Evolutionary conservation across 129 eudicot genomes (phyloP), one percentile per base, ranked within the genome.

Genomic region (Heracleum sosnowskyi): DNA sequence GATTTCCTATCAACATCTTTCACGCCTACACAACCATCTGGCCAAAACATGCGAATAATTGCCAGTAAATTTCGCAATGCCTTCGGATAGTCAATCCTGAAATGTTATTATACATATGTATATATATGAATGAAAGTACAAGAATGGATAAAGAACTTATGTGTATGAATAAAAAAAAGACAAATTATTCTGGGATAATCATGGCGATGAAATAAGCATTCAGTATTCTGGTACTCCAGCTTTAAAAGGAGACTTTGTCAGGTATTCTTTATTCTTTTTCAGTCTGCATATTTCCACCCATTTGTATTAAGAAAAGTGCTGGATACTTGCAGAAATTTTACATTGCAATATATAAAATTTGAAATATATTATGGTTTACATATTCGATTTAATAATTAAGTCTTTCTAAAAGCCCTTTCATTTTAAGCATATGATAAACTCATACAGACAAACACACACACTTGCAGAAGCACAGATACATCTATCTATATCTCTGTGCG

Each of bases 151-250:
- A n/a, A n/a, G n/a, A n/a, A n/a, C n/a, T n/a, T n/a, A n/a, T n/a
- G n/a, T n/a, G n/a, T n/a, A n/a, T n/a, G n/a, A n/a, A n/a, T n/a
- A n/a, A n/a, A n/a, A n/a, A n/a, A n/a, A n/a, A n/a, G n/a, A n/a
- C n/a, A n/a, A n/a, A n/a, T n/a, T n/a, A n/a, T n/a, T n/a, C n/a
- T 95, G 98, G 98, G 98, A 96, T 79, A 90, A 90, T 86, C 98
- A 95, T 66, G 98, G 98, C 49, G 98, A 95, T 83, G 98, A 95
- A 57, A 74, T 95, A 76, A 95, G 98, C 91, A 88, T 90, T 76
- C 98, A 95, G 85, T 95, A 95, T 88, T 89, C 97, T 83, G 98
- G 98, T 42, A 95, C 98, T 69, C 96, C 97, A 37, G 98, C 98
- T 60, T 71, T 95, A 74, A 95, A 95, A 87, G 97, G 98, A 83